Base-by-base conservation (phyloP, 1,139 yeast genomes). In the Magnusiomyces tetraspermus region DNA sequence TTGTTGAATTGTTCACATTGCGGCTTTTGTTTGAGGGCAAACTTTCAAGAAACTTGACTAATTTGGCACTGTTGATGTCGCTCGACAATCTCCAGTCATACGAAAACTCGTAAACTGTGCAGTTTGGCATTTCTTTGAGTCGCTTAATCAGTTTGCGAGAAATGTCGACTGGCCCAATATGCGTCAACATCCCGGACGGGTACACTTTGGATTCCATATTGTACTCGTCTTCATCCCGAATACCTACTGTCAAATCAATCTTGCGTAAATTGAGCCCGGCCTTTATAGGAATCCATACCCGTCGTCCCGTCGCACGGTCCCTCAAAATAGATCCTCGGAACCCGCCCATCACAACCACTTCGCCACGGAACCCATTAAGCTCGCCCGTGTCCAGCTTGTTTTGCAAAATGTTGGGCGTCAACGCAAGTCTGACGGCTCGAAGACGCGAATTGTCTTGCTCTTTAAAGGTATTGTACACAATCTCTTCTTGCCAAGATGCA, bases 31-130 rank as follows among this genome's bases (percentile, higher is more conserved):
- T 67, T 8, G 77, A 74, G 57, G 74, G 70, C 23, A 80, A 67
- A 4, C 71, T 60, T 46, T 69, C 64, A 26, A 89, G 67, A 55
- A 75, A 76, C 26, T 74, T 66, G 47, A 69, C 69, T 13, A 88
- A 68, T 58, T 80, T 76, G 8, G 68, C 64, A 4, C 86, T 71
- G 24, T 76, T 69, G 6, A 78, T 66, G 41, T 80, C 85, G 1
- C 82, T 76, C 8, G 92, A 81, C 10, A 89, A 69, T 61, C 97
- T 75, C 97, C 97, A 89, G 69, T 89, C 97, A 65, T 88, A 89
- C 5, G 95, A 95, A 68, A 83, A 89, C 55, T 85, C 85, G 55
- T 79, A 77, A 1, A 87, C 82, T 28, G 71, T 76, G 10, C 85
- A 77, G 17, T 78, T 79, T 1, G 87, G 83, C 61, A 82, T 84